Evolutionary conservation across 1,139 yeast genomes (phyloP).

Genomic region (Geotrichum klebahnii): DNA sequence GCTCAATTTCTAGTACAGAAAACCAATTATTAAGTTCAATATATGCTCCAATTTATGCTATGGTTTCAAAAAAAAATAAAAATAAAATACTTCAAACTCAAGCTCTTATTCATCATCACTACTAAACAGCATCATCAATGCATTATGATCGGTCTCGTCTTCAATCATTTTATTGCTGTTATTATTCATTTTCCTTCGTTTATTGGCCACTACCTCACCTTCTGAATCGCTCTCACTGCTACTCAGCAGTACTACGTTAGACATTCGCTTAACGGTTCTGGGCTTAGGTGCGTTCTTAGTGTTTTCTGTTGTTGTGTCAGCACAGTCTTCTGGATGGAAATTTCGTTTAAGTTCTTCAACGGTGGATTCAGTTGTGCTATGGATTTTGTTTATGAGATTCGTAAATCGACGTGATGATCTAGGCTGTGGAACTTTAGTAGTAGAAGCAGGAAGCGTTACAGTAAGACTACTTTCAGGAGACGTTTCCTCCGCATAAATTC

Average conservation of each 20-base stretch:
- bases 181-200: too few species aligned
- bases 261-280: not conserved
- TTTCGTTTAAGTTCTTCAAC: not conserved
- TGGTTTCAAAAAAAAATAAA: too few species aligned
- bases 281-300: not conserved
- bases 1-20: too few species aligned
- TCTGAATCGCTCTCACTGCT: not conserved
- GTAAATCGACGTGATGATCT: not conserved
- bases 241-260: not conserved
- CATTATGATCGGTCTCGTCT: too few species aligned
- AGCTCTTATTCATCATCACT: too few species aligned
- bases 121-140: too few species aligned
- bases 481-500: constrained; percentile 9
- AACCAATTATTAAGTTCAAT: too few species aligned
- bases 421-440: not conserved
- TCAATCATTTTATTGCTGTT: too few species aligned
- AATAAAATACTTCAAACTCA: too few species aligned
- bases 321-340: not conserved
- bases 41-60: too few species aligned
- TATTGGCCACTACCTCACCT: too few species aligned
- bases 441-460: not conserved
- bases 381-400: not conserved
- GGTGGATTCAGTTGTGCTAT: not conserved
- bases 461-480: too few species aligned
- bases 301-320: not conserved